These are phyloP conservation scores for Thecaphora thlaspeos DNA, from an alignment of 1,284 basidiomycete species.

Conservation along the genomic window DNA sequence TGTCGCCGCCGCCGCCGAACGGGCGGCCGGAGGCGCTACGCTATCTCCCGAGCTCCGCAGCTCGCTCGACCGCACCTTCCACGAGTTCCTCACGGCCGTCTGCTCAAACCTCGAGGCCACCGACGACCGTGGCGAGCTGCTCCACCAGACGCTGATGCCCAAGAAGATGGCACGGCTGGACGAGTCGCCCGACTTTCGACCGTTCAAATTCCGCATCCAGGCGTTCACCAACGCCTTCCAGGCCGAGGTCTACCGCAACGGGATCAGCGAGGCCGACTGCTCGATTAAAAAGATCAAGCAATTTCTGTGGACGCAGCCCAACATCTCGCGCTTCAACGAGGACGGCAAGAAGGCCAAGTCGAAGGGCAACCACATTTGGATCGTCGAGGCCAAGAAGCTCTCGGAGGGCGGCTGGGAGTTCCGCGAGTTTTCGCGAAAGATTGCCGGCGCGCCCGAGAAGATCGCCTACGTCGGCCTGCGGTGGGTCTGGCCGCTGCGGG, in stretches of 20 bases:
- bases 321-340: conserved; percentile 96
- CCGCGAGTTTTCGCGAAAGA: conserved; percentile 73
- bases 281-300: conserved; percentile 73
- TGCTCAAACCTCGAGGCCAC: conserved; percentile 91
- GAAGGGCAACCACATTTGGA: conserved; percentile 99
- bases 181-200: conserved; percentile 91
- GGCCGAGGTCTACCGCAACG: conserved; percentile 71
- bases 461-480: conserved; percentile 70
- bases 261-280: conserved; percentile 62
- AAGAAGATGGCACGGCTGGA: conserved; percentile 56
- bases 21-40: conserved; percentile 13
- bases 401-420: conserved; percentile 79
- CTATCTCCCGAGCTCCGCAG: conserved; percentile 67
- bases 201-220: conserved; percentile 98
- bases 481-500: conserved; percentile 88
- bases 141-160: conserved; percentile 98
- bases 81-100: conserved; percentile 79
- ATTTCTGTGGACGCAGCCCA: conserved; percentile 88
- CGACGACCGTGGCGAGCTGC: conserved; percentile 90
- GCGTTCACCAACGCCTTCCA: conserved; percentile 96
- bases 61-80: conserved; percentile 86
- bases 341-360: conserved; percentile 98
- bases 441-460: conserved; percentile 57
- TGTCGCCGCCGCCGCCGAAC: conserved; percentile 11
- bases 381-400: conserved; percentile 86